Percentiles rank a stretch among this genome's conserved stretches.
These are phyloP conservation scores for Debaryomyces psychrophilus DNA, from an alignment of 1,139 yeast species.

Conservation along the genomic window DNA sequence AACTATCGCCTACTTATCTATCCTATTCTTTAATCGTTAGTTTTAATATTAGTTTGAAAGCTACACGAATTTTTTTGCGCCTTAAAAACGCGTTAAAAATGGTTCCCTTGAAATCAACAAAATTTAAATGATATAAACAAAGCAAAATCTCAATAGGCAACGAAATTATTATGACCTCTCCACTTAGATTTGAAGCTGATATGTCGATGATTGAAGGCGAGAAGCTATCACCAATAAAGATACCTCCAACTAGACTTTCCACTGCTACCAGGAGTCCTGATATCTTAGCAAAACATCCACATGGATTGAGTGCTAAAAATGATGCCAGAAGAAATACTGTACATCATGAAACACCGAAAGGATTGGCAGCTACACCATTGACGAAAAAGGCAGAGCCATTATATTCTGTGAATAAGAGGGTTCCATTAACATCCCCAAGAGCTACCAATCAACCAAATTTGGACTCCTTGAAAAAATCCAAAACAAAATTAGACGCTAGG, in stretches of 20 bases:
- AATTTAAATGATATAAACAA: constrained; percentile 7
- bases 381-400: constrained; percentile 13
- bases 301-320: constrained; percentile 48
- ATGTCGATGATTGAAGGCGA: constrained; percentile 15
- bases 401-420: constrained; percentile 19
- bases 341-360: constrained; percentile 18
- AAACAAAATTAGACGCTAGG: constrained; percentile 20
- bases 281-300: constrained; percentile 42
- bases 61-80: constrained; percentile 1
- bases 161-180: constrained; percentile 15
- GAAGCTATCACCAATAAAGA: constrained; percentile 18
- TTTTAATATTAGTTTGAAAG: neutral
- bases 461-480: constrained; percentile 22
- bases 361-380: constrained; percentile 20
- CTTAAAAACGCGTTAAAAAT: constrained; percentile 4
- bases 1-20: neutral
- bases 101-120: constrained; percentile 5
- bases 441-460: constrained; percentile 24
- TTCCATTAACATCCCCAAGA: constrained; percentile 45
- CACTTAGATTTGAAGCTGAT: constrained; percentile 13
- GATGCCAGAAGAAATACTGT: constrained; percentile 33
- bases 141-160: neutral
- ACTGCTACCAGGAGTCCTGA: constrained; percentile 13
- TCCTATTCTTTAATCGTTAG: neutral
- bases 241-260: constrained; percentile 10